These are phyloP conservation scores for Geotrichum aggregatum DNA, from an alignment of 1,139 yeast genomes.

Conservation along the genomic window DNA sequence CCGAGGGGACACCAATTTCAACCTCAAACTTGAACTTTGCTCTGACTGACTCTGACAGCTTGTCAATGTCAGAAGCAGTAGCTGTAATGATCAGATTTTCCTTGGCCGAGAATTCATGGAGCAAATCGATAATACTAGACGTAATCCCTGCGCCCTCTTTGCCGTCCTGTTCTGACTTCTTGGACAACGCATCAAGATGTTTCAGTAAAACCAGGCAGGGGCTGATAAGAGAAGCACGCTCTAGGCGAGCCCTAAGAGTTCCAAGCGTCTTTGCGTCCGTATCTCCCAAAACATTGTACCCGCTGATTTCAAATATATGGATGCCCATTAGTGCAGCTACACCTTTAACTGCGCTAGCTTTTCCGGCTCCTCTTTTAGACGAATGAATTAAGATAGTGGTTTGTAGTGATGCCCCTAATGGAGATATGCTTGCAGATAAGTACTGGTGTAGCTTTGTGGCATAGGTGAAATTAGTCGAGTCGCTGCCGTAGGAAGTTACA, in stretches of 20 bases:
- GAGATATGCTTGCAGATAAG: slow-evolving; percentile 35
- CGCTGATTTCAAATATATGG: slow-evolving; percentile 67
- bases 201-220: slow-evolving; percentile 55
- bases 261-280: slow-evolving; percentile 81
- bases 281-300: slow-evolving; percentile 51
- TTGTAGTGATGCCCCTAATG: slow-evolving; percentile 42
- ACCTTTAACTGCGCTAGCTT: slow-evolving; percentile 57
- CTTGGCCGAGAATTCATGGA: slow-evolving; percentile 50
- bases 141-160: slow-evolving; percentile 53
- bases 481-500: slow-evolving; percentile 37
- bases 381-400: slow-evolving; percentile 69
- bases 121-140: slow-evolving; percentile 55
- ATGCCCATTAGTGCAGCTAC: slow-evolving; percentile 59
- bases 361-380: slow-evolving; percentile 74
- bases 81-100: slow-evolving; percentile 54
- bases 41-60: slow-evolving; percentile 61
- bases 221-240: slow-evolving; percentile 48
- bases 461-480: slow-evolving; percentile 49
- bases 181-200: slow-evolving; percentile 73
- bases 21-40: slow-evolving; percentile 74
- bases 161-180: slow-evolving; percentile 63
- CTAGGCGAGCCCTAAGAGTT: slow-evolving; percentile 68
- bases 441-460: slow-evolving; percentile 46
- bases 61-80: slow-evolving; percentile 70
- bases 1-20: slow-evolving; percentile 71